These are phyloP conservation scores for Metarhizium rileyi DNA, from an alignment of 2,329 filamentous ascomycete genomes.

Conservation along the genomic window DNA sequence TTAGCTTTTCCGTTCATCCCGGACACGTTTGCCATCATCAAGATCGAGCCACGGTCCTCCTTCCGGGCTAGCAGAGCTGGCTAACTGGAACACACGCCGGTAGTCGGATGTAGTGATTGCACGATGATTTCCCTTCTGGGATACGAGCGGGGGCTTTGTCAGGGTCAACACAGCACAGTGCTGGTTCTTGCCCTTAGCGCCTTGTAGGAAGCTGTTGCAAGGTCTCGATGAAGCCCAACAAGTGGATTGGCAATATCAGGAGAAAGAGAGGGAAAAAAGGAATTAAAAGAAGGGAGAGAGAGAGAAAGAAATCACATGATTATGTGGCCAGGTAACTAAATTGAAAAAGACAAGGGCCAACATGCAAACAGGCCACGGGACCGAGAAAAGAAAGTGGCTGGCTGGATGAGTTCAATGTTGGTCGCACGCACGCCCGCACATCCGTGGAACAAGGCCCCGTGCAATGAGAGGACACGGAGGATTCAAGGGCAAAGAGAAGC, in stretches of 20 bases:
- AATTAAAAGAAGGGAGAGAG: no score
- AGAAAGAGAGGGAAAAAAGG: no score
- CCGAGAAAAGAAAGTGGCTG: neutral
- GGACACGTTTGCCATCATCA: neutral
- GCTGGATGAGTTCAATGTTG: no score
- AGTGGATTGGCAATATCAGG: neutral
- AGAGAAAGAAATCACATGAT: no score
- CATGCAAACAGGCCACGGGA: neutral
- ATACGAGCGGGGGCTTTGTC: neutral
- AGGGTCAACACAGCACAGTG: constrained; percentile 2
- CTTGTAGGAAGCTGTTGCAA: neutral
- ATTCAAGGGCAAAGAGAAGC: no score
- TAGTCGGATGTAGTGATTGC: constrained; percentile 4
- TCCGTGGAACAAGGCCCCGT: no score
- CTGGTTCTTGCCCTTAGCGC: neutral
- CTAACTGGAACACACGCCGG: neutral
- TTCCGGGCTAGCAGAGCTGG: neutral
- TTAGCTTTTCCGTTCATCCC: neutral
- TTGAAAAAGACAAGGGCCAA: no score
- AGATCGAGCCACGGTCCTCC: neutral
- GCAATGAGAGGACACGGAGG: no score
- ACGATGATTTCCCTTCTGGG: constrained; percentile 1
- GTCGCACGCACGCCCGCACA: no score
- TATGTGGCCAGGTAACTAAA: no score
- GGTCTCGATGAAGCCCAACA: neutral